phyloP scores from a whole-genome alignment of 1,284 basidiomycete genomes.

The Thecaphora thlaspeos region DNA sequence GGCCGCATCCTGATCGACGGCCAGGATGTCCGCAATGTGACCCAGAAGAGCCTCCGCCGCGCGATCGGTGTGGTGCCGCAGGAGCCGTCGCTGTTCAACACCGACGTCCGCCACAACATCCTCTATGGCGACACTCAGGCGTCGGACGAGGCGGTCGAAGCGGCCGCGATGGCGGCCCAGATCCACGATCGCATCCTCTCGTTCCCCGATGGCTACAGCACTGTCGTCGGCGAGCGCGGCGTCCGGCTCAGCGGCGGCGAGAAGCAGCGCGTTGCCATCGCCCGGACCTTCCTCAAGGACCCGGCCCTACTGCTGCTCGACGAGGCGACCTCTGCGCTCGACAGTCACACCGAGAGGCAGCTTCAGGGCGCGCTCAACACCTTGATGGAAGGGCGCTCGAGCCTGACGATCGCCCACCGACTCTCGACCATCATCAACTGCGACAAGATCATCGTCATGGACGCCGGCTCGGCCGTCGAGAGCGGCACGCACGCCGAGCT shows the following conservation, averaged over 20 bases:
- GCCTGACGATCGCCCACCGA: conserved; percentile 56
- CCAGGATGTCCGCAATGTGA: conserved; percentile 79
- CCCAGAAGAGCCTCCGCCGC: conserved; percentile 72
- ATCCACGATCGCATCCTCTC: conserved; percentile 52
- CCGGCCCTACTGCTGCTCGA: conserved; percentile 80
- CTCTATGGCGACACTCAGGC: conserved; percentile 49
- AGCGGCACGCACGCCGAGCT: conserved; percentile 52
- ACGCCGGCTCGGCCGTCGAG: conserved; percentile 45
- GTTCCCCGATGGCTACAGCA: conserved; percentile 77
- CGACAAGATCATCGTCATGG: conserved; percentile 51
- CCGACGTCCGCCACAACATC: conserved; percentile 64
- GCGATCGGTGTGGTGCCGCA: conserved; percentile 70
- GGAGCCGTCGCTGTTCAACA: conserved; percentile 69
- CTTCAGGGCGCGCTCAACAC: conserved; percentile 51
- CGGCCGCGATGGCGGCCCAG: conserved; percentile 52
- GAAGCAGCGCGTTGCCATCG: conserved; percentile 82
- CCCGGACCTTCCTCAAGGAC: conserved; percentile 79
- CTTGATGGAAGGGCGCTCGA: conserved; percentile 54
- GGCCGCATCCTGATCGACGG: conserved; percentile 68
- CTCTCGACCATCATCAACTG: conserved; percentile 56
- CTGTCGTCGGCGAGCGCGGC: conserved; percentile 77
- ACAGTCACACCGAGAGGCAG: conserved; percentile 52
- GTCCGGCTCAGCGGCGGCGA: conserved; percentile 68
- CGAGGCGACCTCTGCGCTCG: conserved; percentile 68
- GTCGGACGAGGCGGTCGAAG: conserved; percentile 46